Evolutionary conservation across 306 rosid genomes (phyloP).

Genomic region (Pterocarpus macrocarpus): DNA sequence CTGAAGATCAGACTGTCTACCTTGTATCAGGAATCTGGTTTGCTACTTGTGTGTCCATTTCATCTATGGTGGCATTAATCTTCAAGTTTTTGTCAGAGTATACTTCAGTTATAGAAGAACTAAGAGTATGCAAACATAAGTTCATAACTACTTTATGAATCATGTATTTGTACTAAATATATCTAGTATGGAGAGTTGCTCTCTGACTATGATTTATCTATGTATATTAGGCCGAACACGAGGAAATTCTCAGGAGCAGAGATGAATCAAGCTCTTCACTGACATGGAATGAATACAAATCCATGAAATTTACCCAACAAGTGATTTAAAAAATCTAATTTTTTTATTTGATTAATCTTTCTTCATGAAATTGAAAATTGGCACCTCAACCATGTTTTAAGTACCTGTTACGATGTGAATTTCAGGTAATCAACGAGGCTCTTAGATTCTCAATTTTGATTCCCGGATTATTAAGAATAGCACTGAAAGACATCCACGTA

Average conservation of each 20-base stretch:
- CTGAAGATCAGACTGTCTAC: not conserved
- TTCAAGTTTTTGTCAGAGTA: conserved; percentile 26
- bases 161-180: not conserved
- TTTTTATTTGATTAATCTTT: not conserved
- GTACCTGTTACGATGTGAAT: not conserved
- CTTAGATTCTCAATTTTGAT: conserved; percentile 38
- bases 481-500: conserved; percentile 30
- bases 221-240: conserved; percentile 40
- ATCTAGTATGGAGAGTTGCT: too few relatives aligned
- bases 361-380: not conserved
- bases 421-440: conserved; percentile 45
- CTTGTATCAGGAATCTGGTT: not conserved
- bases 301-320: conserved; percentile 42
- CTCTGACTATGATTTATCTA: not conserved
- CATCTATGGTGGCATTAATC: not conserved
- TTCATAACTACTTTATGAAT: not conserved
- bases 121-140: not conserved
- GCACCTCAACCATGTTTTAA: not conserved
- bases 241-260: conserved; percentile 23
- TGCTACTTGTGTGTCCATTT: not conserved
- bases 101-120: not conserved
- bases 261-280: conserved; percentile 32
- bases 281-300: conserved; percentile 52
- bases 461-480: conserved; percentile 38
- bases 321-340: not conserved